phyloP scores from a whole-genome alignment of 2,329 filamentous ascomycete genomes.

The Colletotrichum sp. region DNA sequence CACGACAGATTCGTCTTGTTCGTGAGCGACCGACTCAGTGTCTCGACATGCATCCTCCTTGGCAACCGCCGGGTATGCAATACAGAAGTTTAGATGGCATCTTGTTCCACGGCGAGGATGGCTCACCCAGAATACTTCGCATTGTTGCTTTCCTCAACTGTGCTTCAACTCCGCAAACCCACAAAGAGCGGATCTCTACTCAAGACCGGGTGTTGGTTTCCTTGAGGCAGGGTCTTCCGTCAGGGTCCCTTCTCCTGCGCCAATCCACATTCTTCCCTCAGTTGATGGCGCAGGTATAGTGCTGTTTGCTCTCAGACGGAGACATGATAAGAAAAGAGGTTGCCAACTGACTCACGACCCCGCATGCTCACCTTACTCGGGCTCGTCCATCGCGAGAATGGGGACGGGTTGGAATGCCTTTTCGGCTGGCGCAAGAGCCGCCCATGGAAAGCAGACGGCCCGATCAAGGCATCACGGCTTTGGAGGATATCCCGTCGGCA shows the following conservation, averaged over 20 bases:
- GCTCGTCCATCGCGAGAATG: neutral
- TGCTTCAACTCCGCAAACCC: neutral
- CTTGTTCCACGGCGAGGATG: neutral
- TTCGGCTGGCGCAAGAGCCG: neutral
- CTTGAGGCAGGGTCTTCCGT: neutral
- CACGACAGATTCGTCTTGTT: neutral
- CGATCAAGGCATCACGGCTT: neutral
- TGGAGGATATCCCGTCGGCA: neutral
- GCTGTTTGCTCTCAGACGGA: neutral
- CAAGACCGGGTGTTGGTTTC: neutral
- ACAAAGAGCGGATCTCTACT: neutral
- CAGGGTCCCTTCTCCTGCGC: neutral
- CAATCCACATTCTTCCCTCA: neutral
- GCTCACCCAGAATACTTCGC: neutral
- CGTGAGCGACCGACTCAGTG: neutral
- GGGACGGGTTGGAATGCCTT: neutral
- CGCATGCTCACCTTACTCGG: neutral
- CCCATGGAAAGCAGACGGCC: neutral
- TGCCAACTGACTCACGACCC: constrained; percentile 11
- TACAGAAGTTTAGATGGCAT: neutral
- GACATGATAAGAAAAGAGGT: neutral
- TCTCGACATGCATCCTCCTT: neutral
- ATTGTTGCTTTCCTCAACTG: neutral
- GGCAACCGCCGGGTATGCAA: neutral
- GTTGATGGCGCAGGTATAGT: constrained; percentile 8